Evolutionary conservation across 768 basidiomycete genomes (phyloP).

Genomic region (Heimioporus sp.): DNA sequence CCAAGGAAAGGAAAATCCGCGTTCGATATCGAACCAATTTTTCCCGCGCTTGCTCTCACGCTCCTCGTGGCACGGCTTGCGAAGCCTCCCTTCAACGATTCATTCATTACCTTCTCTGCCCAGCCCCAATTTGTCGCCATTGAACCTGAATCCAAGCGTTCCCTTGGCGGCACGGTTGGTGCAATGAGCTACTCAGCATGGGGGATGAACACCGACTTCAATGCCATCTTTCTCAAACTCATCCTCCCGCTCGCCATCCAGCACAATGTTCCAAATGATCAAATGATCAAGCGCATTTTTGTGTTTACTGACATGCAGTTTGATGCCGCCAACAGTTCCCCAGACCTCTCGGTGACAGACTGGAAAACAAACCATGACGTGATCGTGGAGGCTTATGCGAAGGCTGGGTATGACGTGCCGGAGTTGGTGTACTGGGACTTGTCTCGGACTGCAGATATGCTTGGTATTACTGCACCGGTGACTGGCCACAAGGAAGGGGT

Average conservation of each 20-base stretch:
- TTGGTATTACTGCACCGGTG: slow-evolving; percentile 44
- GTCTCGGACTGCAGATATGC: slow-evolving; percentile 16
- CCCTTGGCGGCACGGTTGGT: slow-evolving; percentile 38
- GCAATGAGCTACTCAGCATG: slow-evolving; percentile 39
- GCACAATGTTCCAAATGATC: slow-evolving; percentile 56
- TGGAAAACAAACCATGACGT: slow-evolving; percentile 67
- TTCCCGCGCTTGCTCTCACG: slow-evolving; percentile 62
- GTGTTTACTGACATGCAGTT: slow-evolving; percentile 84
- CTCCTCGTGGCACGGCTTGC: slow-evolving; percentile 62
- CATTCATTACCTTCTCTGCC: slow-evolving; percentile 68
- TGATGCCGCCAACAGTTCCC: slow-evolving; percentile 31
- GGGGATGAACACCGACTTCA: slow-evolving; percentile 61
- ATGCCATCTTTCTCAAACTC: slow-evolving; percentile 59
- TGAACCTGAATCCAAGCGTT: slow-evolving; percentile 33
- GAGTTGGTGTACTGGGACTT: slow-evolving; percentile 77
- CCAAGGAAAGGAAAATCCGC: slow-evolving; percentile 1
- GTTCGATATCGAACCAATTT: slow-evolving; percentile 43
- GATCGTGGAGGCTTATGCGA: slow-evolving; percentile 50
- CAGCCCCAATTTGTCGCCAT: slow-evolving; percentile 49
- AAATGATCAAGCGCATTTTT: slow-evolving; percentile 76
- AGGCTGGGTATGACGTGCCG: slow-evolving; percentile 69
- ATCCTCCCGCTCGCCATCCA: slow-evolving; percentile 59
- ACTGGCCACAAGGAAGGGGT: slow-evolving; percentile 56
- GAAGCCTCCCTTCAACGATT: slow-evolving; percentile 59
- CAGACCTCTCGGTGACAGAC: neutral